phyloP scores from a whole-genome alignment of 257 asterid genomes.

The Solanum tarapatanum region DNA sequence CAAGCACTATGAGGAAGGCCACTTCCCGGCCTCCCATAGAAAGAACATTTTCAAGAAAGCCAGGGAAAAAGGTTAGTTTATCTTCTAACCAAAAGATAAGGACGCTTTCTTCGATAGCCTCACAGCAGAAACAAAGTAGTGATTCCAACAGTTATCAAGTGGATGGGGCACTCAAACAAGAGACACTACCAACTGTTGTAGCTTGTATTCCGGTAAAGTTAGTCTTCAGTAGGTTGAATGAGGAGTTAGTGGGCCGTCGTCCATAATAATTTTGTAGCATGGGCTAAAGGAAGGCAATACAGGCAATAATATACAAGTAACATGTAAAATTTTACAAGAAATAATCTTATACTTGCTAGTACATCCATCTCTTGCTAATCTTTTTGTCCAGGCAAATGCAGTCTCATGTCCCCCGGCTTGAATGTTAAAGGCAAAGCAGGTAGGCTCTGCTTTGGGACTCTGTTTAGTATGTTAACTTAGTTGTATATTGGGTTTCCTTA shows the following conservation, averaged over 20 bases:
- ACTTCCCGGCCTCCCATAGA: slow-evolving; percentile 13
- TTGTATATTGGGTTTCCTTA: not conserved
- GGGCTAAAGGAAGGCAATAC: slow-evolving; percentile 9
- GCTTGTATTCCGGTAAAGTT: slow-evolving; percentile 91
- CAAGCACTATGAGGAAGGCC: slow-evolving; percentile 15
- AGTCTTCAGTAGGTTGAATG: slow-evolving; percentile 87
- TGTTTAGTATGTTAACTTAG: not conserved
- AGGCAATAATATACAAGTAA: slow-evolving; percentile 29
- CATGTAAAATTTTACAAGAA: slow-evolving; percentile 52
- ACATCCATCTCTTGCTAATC: slow-evolving; percentile 8
- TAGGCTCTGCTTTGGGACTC: slow-evolving; percentile 36
- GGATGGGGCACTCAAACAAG: slow-evolving; percentile 45
- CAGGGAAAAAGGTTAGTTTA: slow-evolving; percentile 38
- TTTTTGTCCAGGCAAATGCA: not conserved
- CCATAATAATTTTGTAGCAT: slow-evolving; percentile 18
- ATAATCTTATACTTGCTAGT: slow-evolving; percentile 23
- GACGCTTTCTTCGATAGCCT: slow-evolving; percentile 61
- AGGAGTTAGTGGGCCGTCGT: slow-evolving; percentile 67
- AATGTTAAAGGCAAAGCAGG: not conserved
- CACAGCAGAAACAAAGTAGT: slow-evolving; percentile 32
- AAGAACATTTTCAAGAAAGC: slow-evolving; percentile 31
- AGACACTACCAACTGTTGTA: slow-evolving; percentile 31
- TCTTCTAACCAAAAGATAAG: slow-evolving; percentile 61
- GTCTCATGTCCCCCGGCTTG: not conserved
- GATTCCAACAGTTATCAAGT: slow-evolving; percentile 17